Conservation (phyloP, 805 yeast genomes). For the Suhomyces faveliae region DNA sequence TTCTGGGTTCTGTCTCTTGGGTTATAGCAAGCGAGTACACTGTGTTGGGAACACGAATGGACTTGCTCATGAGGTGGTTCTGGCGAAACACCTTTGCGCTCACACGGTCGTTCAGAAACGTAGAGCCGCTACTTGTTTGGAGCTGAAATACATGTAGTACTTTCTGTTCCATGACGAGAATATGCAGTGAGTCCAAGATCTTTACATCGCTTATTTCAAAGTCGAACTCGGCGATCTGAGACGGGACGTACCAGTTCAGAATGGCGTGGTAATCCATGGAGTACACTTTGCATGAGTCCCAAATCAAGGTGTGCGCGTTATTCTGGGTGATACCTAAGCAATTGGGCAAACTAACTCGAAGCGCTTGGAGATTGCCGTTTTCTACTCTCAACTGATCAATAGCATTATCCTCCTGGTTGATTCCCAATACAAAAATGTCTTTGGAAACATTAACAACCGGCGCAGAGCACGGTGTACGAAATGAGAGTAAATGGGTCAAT, state of each 20-base stretch:
- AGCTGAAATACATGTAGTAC: neutral
- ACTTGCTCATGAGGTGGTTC: neutral
- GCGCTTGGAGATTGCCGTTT: neutral
- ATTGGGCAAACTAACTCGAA: neutral
- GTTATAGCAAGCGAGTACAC: neutral
- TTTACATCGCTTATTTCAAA: neutral
- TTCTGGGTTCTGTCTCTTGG: neutral
- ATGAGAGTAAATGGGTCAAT: too few species aligned
- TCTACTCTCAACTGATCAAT: neutral
- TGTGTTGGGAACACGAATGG: neutral
- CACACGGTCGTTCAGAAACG: neutral
- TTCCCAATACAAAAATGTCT: neutral
- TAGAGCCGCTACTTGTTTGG: neutral
- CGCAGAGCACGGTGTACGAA: neutral
- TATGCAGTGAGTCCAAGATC: neutral
- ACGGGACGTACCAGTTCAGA: neutral
- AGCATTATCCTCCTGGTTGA: neutral
- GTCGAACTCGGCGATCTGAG: neutral
- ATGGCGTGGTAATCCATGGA: neutral
- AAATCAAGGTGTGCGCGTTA: neutral
- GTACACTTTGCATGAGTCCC: neutral
- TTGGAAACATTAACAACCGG: neutral
- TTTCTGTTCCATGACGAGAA: neutral
- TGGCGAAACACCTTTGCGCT: neutral
- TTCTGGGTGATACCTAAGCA: neutral